phyloP scores from a whole-genome alignment of 1,284 basidiomycete genomes.

The Sporisorium scitamineum region DNA sequence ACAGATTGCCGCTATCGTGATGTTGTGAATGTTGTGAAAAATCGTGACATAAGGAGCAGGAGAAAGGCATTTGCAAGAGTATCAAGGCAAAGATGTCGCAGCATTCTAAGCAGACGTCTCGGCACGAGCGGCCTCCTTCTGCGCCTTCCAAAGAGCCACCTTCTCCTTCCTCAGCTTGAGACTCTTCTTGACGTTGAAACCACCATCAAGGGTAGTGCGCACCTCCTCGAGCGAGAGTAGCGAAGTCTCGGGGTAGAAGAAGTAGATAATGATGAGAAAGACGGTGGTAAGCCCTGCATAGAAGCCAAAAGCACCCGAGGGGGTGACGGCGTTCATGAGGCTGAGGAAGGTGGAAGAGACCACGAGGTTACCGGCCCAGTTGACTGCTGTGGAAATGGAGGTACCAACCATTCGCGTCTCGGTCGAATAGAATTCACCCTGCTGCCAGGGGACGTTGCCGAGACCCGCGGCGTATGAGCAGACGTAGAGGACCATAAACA shows the following conservation, averaged over 20 bases:
- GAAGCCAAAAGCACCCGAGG: conserved; percentile 75
- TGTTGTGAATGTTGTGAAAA: neutral
- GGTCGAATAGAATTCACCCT: conserved; percentile 80
- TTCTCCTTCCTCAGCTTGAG: conserved; percentile 66
- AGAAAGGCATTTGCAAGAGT: neutral
- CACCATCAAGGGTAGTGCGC: conserved; percentile 70
- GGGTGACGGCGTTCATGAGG: conserved; percentile 80
- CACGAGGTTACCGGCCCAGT: conserved; percentile 83
- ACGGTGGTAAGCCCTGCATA: conserved; percentile 81
- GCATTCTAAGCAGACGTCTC: conserved; percentile 29
- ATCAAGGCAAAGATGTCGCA: no score
- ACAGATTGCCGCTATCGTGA: conserved; percentile 15
- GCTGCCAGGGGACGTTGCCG: conserved; percentile 86
- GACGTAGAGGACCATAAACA: conserved; percentile 84
- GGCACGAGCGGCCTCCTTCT: conserved; percentile 25
- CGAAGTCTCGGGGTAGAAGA: conserved; percentile 70
- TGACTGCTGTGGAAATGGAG: conserved; percentile 80
- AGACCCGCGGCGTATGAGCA: conserved; percentile 78
- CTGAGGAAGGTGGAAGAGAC: conserved; percentile 83
- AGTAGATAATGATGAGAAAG: conserved; percentile 78
- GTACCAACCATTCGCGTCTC: conserved; percentile 80
- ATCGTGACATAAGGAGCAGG: neutral
- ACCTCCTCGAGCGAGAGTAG: conserved; percentile 83
- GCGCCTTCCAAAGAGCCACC: conserved; percentile 50
- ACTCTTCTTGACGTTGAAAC: conserved; percentile 71